Percentiles rank a stretch among this genome's conserved stretches.
Conservation (phyloP, 2,329 filamentous ascomycete genomes). For the Coniella vitis region DNA sequence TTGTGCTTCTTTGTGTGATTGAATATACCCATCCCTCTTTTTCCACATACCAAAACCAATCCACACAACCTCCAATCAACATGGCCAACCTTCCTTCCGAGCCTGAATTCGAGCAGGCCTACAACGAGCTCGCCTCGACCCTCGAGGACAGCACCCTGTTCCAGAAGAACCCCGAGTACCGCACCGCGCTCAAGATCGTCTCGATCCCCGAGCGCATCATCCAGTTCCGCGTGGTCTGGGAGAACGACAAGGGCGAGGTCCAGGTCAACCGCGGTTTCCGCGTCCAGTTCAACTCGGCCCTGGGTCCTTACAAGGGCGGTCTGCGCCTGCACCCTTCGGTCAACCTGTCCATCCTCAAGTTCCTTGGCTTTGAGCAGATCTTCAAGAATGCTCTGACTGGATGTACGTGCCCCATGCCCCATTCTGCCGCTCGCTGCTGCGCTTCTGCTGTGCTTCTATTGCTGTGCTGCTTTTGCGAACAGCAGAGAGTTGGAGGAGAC, state of each 20-base stretch:
- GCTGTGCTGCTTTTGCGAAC: neutral
- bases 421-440: neutral
- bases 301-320: slow-evolving; percentile 97
- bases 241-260: slow-evolving; percentile 82
- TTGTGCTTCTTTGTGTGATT: too few species aligned
- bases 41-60: neutral
- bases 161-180: slow-evolving; percentile 89
- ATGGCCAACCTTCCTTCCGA: slow-evolving; percentile 84
- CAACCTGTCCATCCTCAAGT: slow-evolving; percentile 80
- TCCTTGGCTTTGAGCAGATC: slow-evolving; percentile 98
- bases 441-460: neutral
- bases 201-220: slow-evolving; percentile 91
- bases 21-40: too few species aligned
- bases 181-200: slow-evolving; percentile 78
- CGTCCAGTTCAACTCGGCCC: slow-evolving; percentile 96
- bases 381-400: slow-evolving; percentile 99
- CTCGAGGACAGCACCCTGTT: slow-evolving; percentile 93
- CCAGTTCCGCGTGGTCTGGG: slow-evolving; percentile 97
- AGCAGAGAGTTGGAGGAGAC: too few species aligned
- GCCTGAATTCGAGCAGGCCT: slow-evolving; percentile 98
- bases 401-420: slow-evolving; percentile 48
- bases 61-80: slow-evolving; percentile 20
- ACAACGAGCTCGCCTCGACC: slow-evolving; percentile 91
- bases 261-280: slow-evolving; percentile 94
- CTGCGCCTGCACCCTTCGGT: slow-evolving; percentile 89